phyloP scores from a whole-genome alignment of 345 rosid species.

The Syzygium aromaticum region DNA sequence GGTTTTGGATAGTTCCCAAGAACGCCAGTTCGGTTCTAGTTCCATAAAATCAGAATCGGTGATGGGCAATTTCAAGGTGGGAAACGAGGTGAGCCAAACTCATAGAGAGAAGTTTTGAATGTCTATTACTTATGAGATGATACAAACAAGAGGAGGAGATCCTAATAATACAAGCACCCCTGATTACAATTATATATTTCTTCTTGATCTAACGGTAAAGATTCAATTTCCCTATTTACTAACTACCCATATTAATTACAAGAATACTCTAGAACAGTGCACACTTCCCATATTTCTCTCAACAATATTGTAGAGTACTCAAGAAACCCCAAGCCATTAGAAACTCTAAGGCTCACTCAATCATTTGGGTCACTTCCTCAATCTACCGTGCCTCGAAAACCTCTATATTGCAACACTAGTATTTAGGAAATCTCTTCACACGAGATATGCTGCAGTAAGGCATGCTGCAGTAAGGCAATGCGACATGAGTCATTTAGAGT shows the following conservation, averaged over 20 bases:
- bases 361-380: background rate
- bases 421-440: background rate
- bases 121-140: background rate
- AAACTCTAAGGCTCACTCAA: background rate
- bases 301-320: background rate
- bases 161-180: background rate
- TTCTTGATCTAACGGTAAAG: background rate
- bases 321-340: background rate
- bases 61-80: too few relatives aligned
- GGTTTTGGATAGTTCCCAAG: too few relatives aligned
- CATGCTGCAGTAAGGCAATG: rapidly evolving
- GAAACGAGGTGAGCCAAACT: too few relatives aligned
- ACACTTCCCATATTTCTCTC: background rate
- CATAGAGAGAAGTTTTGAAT: rapidly evolving
- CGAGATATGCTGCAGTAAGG: rapidly evolving
- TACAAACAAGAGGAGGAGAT: rapidly evolving
- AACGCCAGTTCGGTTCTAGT: too few relatives aligned
- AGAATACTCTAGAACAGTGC: background rate
- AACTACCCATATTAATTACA: background rate
- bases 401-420: rapidly evolving
- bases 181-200: rapidly evolving
- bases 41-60: too few relatives aligned
- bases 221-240: background rate
- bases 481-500: rapidly evolving
- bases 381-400: background rate